Evolutionary conservation across 2,329 filamentous ascomycete species (phyloP), one percentile per base, ranked within the genome.

Genomic region (Blumeriella jaapii): DNA sequence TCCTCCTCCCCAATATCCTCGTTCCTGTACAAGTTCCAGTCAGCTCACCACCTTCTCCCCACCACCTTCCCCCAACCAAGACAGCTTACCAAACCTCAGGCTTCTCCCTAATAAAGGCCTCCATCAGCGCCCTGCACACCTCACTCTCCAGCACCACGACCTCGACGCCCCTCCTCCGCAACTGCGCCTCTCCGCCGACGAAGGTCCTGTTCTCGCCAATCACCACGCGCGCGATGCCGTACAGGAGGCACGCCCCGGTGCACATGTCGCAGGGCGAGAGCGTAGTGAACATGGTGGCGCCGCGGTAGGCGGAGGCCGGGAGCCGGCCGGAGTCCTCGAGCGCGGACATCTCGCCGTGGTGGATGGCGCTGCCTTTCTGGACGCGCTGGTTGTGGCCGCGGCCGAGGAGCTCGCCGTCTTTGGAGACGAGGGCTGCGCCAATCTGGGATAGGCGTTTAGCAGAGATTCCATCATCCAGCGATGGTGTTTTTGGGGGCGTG

Each of bases 241-340:
- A 87, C 40, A 86, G 65, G 40, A 87, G 62, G 51, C 80, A 85
- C 2, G 81, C 79, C 6, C 82, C 81, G 3, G 81, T 84, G 58
- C 51, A 87, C 81, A 86, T 86, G 53, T 83, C 78, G 56, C 82
- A 87, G 1, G 81, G 82, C 2, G 78, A 82, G 5, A 87, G 63
- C 12, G 81, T 85, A 2, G 82, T 87, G 59, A 82, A 87, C 78
- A 87, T 85, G n/a, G 80, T 86, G 22, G 77, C 71, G 18, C 75
- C 76, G 46, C 68, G 67, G 57, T 85, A 86, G 5, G 69, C 68
- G 2, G 70, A 71, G 11, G 78, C 79, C 19, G 78, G 74, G 14
- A 84, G 68, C 24, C 81, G 72, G 29, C 81, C 81, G 0, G 79
- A 78, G 56, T 80, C 77, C 54, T 82, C 76, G 24, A 87, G 65